A percentile compares a stretch with the other conserved stretches of the same genome.
Evolutionary conservation across 2,329 filamentous ascomycete genomes (phyloP).

Genomic region (Phoma sp.): DNA sequence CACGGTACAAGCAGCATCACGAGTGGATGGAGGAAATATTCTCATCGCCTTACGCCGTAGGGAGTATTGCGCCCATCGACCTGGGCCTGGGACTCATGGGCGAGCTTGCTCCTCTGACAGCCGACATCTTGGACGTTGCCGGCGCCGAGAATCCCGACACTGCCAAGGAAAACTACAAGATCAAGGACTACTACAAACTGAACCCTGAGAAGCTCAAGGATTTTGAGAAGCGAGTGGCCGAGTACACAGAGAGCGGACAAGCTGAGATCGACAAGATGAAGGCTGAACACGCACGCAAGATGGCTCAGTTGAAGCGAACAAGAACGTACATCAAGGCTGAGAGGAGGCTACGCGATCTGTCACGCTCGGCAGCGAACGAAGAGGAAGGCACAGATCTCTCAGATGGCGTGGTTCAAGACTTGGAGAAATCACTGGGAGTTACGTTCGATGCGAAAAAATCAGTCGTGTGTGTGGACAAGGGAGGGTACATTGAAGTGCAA

Average conservation of each 20-base stretch:
- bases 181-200: slow-evolving; percentile 69
- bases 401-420: slow-evolving; percentile 75
- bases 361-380: slow-evolving; percentile 50
- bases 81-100: slow-evolving; percentile 81
- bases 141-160: slow-evolving; percentile 38
- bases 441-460: slow-evolving; percentile 69
- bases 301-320: slow-evolving; percentile 76
- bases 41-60: slow-evolving; percentile 84
- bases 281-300: slow-evolving; percentile 74
- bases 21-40: slow-evolving; percentile 99
- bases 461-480: slow-evolving; percentile 76
- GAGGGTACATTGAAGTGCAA: slow-evolving; percentile 70
- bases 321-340: slow-evolving; percentile 77
- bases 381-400: slow-evolving; percentile 56
- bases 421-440: slow-evolving; percentile 74
- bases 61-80: slow-evolving; percentile 85
- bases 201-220: slow-evolving; percentile 80
- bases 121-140: slow-evolving; percentile 77
- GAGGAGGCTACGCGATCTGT: slow-evolving; percentile 72
- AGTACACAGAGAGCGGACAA: slow-evolving; percentile 74
- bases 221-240: slow-evolving; percentile 78
- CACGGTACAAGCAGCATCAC: slow-evolving; percentile 91
- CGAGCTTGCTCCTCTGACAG: slow-evolving; percentile 79
- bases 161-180: slow-evolving; percentile 34
- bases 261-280: slow-evolving; percentile 87